Conservation (phyloP, 805 yeast species). For the Yarrowia sp. region DNA sequence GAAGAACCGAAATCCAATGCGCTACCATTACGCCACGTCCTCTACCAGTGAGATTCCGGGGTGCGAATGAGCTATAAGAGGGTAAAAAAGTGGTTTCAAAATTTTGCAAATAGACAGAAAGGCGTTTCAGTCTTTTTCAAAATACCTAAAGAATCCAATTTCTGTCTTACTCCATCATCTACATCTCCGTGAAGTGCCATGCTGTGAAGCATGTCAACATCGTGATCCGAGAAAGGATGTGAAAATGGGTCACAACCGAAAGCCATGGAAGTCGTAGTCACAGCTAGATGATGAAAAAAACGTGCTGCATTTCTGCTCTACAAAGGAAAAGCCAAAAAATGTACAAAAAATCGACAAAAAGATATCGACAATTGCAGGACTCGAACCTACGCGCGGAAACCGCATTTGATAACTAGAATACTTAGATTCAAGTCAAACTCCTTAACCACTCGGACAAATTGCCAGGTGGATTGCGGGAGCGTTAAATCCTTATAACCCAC, state of each 20-base stretch:
- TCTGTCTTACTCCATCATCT: too few relatives aligned
- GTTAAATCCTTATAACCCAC: not conserved
- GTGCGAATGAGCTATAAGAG: not conserved
- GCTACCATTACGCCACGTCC: constrained; percentile 35
- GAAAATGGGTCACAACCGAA: too few relatives aligned
- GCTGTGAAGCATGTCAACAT: too few relatives aligned
- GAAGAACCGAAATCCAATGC: constrained; percentile 33
- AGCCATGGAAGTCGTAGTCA: too few relatives aligned
- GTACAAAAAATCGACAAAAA: not conserved
- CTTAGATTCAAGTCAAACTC: constrained; percentile 34
- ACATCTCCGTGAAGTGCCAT: too few relatives aligned
- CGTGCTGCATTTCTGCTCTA: too few relatives aligned
- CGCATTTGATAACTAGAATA: constrained; percentile 35
- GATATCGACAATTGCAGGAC: constrained; percentile 36
- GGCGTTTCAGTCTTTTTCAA: too few relatives aligned
- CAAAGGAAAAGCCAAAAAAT: not conserved
- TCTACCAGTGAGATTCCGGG: not conserved
- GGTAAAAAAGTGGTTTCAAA: not conserved
- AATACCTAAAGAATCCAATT: too few relatives aligned
- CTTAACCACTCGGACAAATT: constrained; percentile 38
- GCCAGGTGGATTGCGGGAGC: not conserved
- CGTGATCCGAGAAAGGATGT: too few relatives aligned
- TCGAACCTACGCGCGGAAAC: constrained; percentile 39
- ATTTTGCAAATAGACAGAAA: not conserved
- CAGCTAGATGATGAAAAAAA: too few relatives aligned